Base-by-base conservation (phyloP, 257 asterid species). In the Jacaranda mimosifolia region DNA sequence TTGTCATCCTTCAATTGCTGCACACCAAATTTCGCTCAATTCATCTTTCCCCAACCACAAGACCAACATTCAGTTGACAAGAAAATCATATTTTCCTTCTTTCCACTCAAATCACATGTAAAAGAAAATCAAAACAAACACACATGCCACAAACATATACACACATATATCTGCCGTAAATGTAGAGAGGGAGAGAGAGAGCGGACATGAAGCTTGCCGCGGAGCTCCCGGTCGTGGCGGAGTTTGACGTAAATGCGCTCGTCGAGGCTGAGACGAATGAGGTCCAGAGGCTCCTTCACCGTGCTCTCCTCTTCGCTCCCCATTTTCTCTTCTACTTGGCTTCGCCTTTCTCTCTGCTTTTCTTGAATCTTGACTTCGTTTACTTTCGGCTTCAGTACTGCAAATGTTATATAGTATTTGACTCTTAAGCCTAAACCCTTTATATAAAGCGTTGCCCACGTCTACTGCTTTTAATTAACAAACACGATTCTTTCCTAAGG, bases 141-240 rank as follows among this genome's bases (percentile, higher is more conserved):
- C 1, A 13, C 17, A 13, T 4, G 39, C 7, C 46, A 65, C 51
- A 90, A 26, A 58, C 46, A 38, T 36, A 59, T 46, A 49, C 4
- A 45, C 40, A 55, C 66, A 62, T 52, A 38, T 51, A 55, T 58
- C 43, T 5, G 32, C 94, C 73, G 55, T 39, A 72, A 39, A n/a
- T 38, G 64, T 26, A 55, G 0, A 43, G 68, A 63, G 32, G 48
- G 35, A 56, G 35, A 58, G 60, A 60, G 51, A 65, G 70, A 15
- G 64, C 26, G 4, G n/a, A 92, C 99, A 70, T 96, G 99, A 55
- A 96, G 98, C 75, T 90, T 93, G 80, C 99, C 99, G 19, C 99
- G 99, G 55, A 96, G 98, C 80, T 96, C 99, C 15, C 99, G 92
- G 70, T 96, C 99, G 48, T 93, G 96, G 42, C 98, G 98, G 64